Evolutionary conservation across 2,329 filamentous ascomycete species (phyloP), one percentile per base, ranked within the genome.

Genomic region (Sphaceloma murrayae): DNA sequence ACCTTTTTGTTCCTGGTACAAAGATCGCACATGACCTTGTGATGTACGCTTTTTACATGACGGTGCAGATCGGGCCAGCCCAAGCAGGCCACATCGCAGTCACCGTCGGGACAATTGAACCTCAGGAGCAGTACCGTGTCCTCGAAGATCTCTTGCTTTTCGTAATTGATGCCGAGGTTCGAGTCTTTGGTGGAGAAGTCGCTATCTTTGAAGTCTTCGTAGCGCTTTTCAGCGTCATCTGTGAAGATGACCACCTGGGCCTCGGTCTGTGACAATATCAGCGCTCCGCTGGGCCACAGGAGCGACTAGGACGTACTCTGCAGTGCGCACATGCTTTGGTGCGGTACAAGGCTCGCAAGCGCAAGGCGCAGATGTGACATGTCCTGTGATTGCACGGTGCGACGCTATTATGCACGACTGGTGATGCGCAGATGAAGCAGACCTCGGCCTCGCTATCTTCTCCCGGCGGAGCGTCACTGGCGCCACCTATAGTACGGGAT

Each of bases 251-350:
- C 88, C 62, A 80, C 88, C 14, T 78, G 74, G 7, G 82, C 78
- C n/a, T 75, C 67, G 2, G 82, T 82, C 72, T 76, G 45, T 3
- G 14, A n/a, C 18, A 55, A 19, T 24, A 17, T 24, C 14, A 27
- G 29, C 24, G 13, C 42, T 19, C 3, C 11, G 3, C 3, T 10
- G 10, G 16, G 14, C 6, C 7, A 14, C 17, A 13, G 21, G 40
- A 27, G n/a, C 14, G 17, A 26, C 2, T n/a, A 13, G 17, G 11
- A 69, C 81, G 54, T 72, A 88, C 85, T 58, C 91, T 74, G 61
- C 91, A 98, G 63, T 96, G 88, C n/a, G 88, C 84, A 64, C 91
- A 98, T 52, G 88, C 84, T 63, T 94, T 94, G 48, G 80, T 93
- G 69, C 95, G 96, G 67, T 96, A 98, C 33, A 98, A 68, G 1